A percentile compares a stretch with the other conserved stretches of the same genome.
These are phyloP conservation scores for Discostella stelligeroides DNA, from an alignment of 108 stramenopile genomes.

Conservation along the genomic window DNA sequence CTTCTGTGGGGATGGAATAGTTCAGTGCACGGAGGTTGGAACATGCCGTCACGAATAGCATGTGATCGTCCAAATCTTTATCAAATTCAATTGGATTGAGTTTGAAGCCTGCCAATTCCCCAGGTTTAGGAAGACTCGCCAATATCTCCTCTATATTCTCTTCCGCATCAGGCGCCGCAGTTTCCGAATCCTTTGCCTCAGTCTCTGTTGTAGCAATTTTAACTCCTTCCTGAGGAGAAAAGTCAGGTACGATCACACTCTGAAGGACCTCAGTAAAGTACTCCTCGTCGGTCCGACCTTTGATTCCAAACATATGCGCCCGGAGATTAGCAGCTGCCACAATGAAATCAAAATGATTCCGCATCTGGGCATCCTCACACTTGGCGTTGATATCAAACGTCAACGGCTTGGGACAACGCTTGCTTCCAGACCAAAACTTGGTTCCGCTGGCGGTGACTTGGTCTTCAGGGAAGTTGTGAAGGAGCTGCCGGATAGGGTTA, in stretches of 20 bases:
- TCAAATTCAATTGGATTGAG: conserved; percentile 95
- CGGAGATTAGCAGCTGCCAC: conserved; percentile 94
- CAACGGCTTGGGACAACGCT: conserved; percentile 93
- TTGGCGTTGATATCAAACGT: conserved; percentile 80
- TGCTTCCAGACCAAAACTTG: conserved; percentile 95
- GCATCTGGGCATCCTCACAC: conserved; percentile 89
- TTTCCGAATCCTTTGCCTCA: conserved; percentile 72
- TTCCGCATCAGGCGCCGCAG: conserved; percentile 56
- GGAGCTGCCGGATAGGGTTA: conserved; percentile 94
- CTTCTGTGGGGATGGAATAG: conserved; percentile 97
- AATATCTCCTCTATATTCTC: conserved; percentile 66
- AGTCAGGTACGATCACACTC: conserved; percentile 94
- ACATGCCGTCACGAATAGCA: conserved; percentile 96
- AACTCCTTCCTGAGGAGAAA: conserved; percentile 90
- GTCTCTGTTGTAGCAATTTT: conserved; percentile 97
- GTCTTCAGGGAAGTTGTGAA: conserved; percentile 96
- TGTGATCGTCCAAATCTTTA: conserved; percentile 97
- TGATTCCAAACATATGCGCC: conserved; percentile 91
- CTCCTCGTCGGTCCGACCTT: conserved; percentile 81
- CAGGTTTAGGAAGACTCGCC: conserved; percentile 73
- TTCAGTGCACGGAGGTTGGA: conserved; percentile 96
- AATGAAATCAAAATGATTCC: conserved; percentile 94
- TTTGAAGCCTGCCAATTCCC: conserved; percentile 88
- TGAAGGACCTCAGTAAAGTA: conserved; percentile 73
- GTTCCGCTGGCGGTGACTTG: conserved; percentile 90